Conservation (phyloP, 2,329 filamentous ascomycete species). For the Sclerotinia sclerotiorum region DNA sequence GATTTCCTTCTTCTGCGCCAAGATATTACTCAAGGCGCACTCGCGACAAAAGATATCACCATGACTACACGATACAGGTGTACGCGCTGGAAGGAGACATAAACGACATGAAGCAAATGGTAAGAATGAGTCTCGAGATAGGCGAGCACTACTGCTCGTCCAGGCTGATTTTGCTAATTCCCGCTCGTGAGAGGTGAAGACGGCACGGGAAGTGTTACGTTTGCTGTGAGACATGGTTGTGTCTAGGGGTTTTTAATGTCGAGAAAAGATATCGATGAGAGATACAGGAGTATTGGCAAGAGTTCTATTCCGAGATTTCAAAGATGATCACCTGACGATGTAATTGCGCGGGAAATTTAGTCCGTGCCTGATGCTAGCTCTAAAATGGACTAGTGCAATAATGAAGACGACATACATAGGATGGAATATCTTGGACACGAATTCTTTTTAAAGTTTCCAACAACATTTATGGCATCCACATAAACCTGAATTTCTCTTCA, state of each 20-base stretch:
- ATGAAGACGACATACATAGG: too few species aligned
- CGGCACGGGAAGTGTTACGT: conserved; percentile 85
- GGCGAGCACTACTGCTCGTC: conserved; percentile 78
- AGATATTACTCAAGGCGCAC: conserved; percentile 87
- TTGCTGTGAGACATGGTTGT: conserved; percentile 58
- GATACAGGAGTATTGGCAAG: too few species aligned
- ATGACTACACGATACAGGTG: conserved; percentile 78
- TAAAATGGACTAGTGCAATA: neutral
- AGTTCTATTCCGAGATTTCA: neutral
- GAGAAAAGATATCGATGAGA: conserved; percentile 42
- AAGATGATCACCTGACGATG: conserved; percentile 5
- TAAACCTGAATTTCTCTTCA: too few species aligned
- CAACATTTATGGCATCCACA: too few species aligned
- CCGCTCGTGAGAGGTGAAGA: conserved; percentile 93
- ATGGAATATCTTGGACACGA: too few species aligned
- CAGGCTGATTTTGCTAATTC: conserved; percentile 77
- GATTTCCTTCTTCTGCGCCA: conserved; percentile 88
- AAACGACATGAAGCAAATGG: conserved; percentile 86
- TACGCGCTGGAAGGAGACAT: conserved; percentile 76
- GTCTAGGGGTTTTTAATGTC: conserved; percentile 34
- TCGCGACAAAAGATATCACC: conserved; percentile 95
- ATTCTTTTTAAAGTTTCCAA: too few species aligned
- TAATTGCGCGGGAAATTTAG: neutral
- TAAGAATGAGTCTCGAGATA: conserved; percentile 87
- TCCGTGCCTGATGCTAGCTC: neutral